phyloP scores from a whole-genome alignment of 2,329 filamentous ascomycete genomes.

The Chaetothyriales sp. region DNA sequence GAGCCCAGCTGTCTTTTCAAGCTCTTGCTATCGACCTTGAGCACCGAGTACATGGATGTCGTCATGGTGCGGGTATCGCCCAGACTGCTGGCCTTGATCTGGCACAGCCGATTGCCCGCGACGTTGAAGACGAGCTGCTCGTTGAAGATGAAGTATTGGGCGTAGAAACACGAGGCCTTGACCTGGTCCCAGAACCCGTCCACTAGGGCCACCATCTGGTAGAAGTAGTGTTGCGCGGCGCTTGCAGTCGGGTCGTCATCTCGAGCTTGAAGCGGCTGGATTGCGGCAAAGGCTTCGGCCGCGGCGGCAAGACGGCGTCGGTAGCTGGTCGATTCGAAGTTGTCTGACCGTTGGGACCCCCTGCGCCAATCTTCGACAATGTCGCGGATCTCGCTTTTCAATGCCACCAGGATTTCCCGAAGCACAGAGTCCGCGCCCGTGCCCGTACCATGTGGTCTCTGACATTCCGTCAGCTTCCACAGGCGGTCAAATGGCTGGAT shows the following conservation, averaged over 20 bases:
- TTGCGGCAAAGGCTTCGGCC: neutral
- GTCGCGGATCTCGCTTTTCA: neutral
- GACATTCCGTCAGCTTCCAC: neutral
- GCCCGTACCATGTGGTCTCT: neutral
- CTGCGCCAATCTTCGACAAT: neutral
- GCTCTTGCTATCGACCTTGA: slow-evolving; percentile 10
- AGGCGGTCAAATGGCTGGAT: slow-evolving; percentile 3
- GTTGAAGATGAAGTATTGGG: neutral
- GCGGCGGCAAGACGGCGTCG: neutral
- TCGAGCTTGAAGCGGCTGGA: neutral
- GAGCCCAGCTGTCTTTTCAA: neutral
- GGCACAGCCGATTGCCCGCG: slow-evolving; percentile 19
- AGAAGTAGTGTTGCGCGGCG: neutral
- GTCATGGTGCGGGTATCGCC: slow-evolving; percentile 2
- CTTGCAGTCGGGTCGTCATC: neutral
- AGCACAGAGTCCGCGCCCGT: neutral
- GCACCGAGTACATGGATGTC: slow-evolving; percentile 1
- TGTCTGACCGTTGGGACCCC: neutral
- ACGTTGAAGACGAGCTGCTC: slow-evolving; percentile 15
- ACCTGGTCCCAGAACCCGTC: neutral
- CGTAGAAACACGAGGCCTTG: neutral
- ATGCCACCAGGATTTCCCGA: neutral
- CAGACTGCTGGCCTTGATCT: slow-evolving; percentile 16
- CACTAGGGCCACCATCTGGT: neutral
- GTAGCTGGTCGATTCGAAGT: neutral